A percentile compares a stretch with the other conserved stretches of the same genome.
Evolutionary conservation across 768 basidiomycete species (phyloP).

Genomic region (Serendipita sp.): DNA sequence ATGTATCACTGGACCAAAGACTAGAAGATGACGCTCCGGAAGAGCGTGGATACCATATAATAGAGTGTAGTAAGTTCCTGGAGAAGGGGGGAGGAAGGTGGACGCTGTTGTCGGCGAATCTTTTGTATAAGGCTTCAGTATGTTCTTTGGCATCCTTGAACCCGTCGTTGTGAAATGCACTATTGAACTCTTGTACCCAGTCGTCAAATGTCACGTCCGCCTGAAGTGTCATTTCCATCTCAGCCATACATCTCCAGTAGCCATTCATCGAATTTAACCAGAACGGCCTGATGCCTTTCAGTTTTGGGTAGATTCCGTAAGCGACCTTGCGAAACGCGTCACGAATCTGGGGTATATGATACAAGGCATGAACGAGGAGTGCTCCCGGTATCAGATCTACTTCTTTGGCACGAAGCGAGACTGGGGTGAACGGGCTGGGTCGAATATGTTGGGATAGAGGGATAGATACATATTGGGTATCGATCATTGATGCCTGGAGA

Average conservation of each 20-base stretch:
- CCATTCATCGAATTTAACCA: neutral
- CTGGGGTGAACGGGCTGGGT: neutral
- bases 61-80: neutral
- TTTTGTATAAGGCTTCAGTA: neutral
- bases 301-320: neutral
- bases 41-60: neutral
- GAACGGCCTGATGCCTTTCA: neutral
- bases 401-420: neutral
- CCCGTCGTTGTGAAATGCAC: neutral
- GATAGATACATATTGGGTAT: neutral
- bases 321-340: neutral
- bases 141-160: neutral
- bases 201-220: neutral
- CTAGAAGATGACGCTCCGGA: neutral
- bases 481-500: neutral
- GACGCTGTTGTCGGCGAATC: neutral
- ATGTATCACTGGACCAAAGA: neutral
- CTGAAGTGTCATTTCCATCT: neutral
- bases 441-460: neutral
- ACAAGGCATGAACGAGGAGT: neutral
- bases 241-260: neutral
- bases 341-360: conserved; percentile 1
- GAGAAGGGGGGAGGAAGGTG: neutral
- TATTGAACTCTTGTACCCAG: neutral
- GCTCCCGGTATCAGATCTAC: neutral